Percentiles rank a stretch among this genome's conserved stretches.
Conservation (phyloP, 202 grass and related monocot species). For the Digitaria exilis region DNA sequence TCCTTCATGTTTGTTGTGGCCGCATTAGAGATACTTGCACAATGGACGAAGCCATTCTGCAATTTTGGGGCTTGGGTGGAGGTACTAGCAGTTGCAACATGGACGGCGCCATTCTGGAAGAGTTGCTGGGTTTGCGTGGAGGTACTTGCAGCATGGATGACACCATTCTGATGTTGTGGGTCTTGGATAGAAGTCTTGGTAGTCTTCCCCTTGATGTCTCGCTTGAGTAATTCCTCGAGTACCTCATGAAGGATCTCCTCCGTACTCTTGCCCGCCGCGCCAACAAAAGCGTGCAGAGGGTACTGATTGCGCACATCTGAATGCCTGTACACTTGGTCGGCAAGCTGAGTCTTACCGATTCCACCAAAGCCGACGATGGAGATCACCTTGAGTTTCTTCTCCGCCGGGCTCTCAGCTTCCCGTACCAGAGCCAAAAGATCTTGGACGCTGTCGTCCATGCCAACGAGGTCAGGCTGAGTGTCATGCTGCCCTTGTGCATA, state of each 20-base stretch:
- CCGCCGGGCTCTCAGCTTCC: not conserved
- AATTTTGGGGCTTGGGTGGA: too few relatives aligned
- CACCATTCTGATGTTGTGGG: too few relatives aligned
- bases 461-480: not conserved
- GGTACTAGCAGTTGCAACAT: too few relatives aligned
- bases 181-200: too few relatives aligned
- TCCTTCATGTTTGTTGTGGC: too few relatives aligned
- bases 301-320: not conserved
- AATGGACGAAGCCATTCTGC: too few relatives aligned
- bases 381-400: not conserved
- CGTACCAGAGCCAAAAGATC: not conserved
- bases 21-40: too few relatives aligned
- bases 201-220: not conserved
- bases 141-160: not conserved
- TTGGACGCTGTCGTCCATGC: not conserved
- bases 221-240: not conserved
- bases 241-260: not conserved
- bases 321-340: not conserved
- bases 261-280: not conserved
- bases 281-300: not conserved
- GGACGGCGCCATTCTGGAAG: too few relatives aligned
- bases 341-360: not conserved
- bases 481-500: not conserved
- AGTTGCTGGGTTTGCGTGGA: too few relatives aligned
- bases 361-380: not conserved